Evolutionary conservation across 768 basidiomycete genomes (phyloP), one percentile per base, ranked within the genome.

Genomic region (Suillus subaureus): DNA sequence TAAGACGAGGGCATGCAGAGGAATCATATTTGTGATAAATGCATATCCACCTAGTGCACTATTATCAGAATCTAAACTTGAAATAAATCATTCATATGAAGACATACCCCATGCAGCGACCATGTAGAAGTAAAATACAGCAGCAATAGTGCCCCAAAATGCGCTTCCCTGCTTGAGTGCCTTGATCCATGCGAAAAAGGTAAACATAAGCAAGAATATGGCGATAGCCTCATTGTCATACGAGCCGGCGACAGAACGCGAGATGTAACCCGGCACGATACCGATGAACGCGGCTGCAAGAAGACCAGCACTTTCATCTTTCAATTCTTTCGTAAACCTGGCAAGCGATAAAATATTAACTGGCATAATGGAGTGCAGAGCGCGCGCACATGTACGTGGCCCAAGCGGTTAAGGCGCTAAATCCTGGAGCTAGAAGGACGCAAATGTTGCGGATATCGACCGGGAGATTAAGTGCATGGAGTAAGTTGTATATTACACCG

Each of bases 21-120:
- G 97, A 66, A 99, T 96, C 97, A 99, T 99, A 84, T 99, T 99
- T 55, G 97, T 99, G 78, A 99, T 99, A 85, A 99, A 99, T 0
- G 92, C 97, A 79, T 99, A 99, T 69, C 96, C 95, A 83, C 94
- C 93, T 94, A 60, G 13, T 40, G 45, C 6, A 64, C 61, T 21
- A 21, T 23, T 37, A 42, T 31, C 45, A 49, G 16, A 15, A 45
- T 4, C 26, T 51, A 23, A 23, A 45, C 18, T 18, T 39, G 42
- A 37, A 13, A 37, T 47, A 33, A 5, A 43, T 56, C 6, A 31
- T 1, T 57, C 21, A 28, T 2, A 31, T 60, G 58, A 60, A 18
- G 16, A 79, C 86, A 65, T 71, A 92, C 97, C 97, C 97, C 97
- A 99, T 37, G 97, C 97, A 61, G 97, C 97, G n/a, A 99, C 97